Evolutionary conservation across 805 yeast genomes (phyloP), one percentile per base, ranked within the genome.

Genomic region (Pichia cephalocereana): DNA sequence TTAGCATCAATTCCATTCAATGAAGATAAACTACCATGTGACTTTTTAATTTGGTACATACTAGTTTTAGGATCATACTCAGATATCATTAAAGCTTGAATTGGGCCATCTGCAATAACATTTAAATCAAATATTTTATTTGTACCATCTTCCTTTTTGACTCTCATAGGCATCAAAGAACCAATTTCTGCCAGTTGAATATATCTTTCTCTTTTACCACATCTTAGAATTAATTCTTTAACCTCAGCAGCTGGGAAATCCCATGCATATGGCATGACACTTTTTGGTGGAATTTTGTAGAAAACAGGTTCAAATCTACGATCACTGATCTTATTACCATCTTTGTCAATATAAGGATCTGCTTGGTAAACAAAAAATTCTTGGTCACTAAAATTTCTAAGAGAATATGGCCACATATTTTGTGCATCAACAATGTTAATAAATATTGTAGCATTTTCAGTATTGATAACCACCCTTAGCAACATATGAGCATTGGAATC

Each of bases 181-280:
- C 99, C 99, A 57, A 93, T 91, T 63, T 93, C 98, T 0, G 96
- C 93, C 46, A 93, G 66, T 58, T 88, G 95, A 19, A 95, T 75
- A 43, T 80, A 78, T 50, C 97, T 73, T 59, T 85, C 90, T 30
- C 82, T 72, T 1, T 86, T 85, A 44, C 82, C 83, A 11, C 84
- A 73, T 50, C 89, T 71, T 34, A 93, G 64, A 4, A 88, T 74
- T 32, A 93, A 66, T 59, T 90, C 96, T 62, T 89, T 90, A 42
- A 83, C 76, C 10, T 77, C 69, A 0, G 96, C 97, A 46, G 95
- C 88, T 1, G 99, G 99, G 66, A 77, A 93, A 63, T 93, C 99
- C 90, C 96, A 93, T 0, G 99, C 87, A 63, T 93, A 93, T 0
- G 98, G 96, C 98, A 93, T 93, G 2, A 88, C 95, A 66, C 96